Evolutionary conservation across 208 protist species (phyloP).

Genomic region (Tritrichomonas musculus): DNA sequence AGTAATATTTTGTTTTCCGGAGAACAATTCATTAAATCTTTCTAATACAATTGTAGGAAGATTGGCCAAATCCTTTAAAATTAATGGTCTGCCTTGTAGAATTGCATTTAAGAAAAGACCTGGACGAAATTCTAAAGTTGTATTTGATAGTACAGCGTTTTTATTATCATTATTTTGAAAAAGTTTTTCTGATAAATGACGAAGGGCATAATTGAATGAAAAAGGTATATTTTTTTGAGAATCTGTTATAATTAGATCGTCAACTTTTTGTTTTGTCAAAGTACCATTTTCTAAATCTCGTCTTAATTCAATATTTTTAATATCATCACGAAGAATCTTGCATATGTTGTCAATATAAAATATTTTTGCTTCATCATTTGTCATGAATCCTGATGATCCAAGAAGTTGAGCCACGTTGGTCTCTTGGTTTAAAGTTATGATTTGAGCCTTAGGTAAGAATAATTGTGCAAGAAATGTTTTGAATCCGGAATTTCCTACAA

Average conservation of each 20-base stretch:
- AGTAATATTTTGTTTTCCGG: neutral
- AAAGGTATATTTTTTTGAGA: neutral
- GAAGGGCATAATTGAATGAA: neutral
- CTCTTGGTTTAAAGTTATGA: neutral
- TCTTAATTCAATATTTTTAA: neutral
- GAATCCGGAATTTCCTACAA: neutral
- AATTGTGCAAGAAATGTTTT: neutral
- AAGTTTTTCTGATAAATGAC: neutral
- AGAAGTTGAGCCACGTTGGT: neutral
- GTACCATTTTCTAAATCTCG: neutral
- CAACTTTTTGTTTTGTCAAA: neutral
- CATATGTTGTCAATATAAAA: neutral
- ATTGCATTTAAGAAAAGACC: neutral
- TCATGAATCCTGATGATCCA: neutral
- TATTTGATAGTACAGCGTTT: neutral
- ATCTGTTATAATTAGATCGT: neutral
- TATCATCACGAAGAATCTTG: neutral
- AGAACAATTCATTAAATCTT: conserved; percentile 4
- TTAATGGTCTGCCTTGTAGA: neutral
- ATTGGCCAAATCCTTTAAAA: neutral
- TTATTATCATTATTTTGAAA: neutral
- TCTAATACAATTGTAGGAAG: neutral
- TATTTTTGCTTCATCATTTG: neutral
- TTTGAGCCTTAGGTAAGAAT: neutral
- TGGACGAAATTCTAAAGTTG: neutral